Conservation (phyloP, 1,284 basidiomycete species). For the Ceratobasidium sp. region DNA sequence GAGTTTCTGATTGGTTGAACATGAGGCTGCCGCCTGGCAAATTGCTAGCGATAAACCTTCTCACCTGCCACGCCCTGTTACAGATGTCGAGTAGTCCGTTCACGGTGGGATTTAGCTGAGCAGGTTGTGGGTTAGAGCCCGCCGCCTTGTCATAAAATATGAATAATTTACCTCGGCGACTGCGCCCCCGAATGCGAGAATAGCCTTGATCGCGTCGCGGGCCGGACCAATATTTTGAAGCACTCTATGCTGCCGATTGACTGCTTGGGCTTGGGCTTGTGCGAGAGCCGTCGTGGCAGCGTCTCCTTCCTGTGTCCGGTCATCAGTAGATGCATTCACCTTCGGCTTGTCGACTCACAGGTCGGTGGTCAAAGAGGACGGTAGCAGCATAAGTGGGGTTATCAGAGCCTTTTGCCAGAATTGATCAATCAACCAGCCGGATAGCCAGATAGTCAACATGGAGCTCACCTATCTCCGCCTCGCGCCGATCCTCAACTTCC, state of each 20-base stretch:
- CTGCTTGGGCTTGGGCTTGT: neutral
- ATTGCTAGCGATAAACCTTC: neutral
- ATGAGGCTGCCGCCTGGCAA: neutral
- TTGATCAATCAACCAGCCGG: no score
- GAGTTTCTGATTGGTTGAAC: neutral
- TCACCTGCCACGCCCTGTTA: neutral
- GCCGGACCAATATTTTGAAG: neutral
- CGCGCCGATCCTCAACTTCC: no score
- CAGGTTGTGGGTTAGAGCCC: neutral
- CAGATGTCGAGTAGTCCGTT: neutral
- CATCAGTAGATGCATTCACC: no score
- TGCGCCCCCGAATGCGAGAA: neutral
- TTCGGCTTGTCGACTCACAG: no score
- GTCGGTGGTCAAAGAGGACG: no score
- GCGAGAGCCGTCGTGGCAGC: no score
- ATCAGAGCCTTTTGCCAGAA: no score
- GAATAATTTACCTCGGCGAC: neutral
- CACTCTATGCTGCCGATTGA: neutral
- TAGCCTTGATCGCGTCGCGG: neutral
- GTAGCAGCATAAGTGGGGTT: no score
- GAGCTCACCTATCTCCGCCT: no score
- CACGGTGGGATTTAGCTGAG: neutral
- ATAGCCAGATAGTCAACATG: no score
- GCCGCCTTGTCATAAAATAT: neutral
- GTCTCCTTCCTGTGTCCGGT: no score